These are phyloP conservation scores for Macroventuria anomochaeta DNA, from an alignment of 2,329 filamentous ascomycete species.

Conservation along the genomic window DNA sequence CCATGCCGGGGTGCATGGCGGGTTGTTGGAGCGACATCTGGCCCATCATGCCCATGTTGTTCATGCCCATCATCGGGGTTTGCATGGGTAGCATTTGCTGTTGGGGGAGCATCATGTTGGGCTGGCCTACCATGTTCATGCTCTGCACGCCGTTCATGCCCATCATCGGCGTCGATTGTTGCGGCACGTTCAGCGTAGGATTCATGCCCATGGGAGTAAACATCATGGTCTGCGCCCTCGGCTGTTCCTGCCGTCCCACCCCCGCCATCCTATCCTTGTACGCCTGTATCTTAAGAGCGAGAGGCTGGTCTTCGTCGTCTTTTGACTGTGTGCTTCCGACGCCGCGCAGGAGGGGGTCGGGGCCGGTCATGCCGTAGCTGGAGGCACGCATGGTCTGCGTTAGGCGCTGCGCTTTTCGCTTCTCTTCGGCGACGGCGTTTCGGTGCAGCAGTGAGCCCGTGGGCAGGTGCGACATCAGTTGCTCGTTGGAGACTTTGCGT, in stretches of 20 bases:
- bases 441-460: conserved; percentile 52
- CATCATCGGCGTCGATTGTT: conserved; percentile 5
- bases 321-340: conserved; percentile 21
- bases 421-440: conserved; percentile 47
- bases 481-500: conserved; percentile 47
- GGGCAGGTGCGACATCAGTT: conserved; percentile 43
- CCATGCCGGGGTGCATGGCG: conserved; percentile 10
- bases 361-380: conserved; percentile 30
- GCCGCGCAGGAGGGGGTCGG: conserved; percentile 39
- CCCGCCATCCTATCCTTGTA: conserved; percentile 46
- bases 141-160: too few species aligned
- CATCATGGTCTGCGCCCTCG: conserved; percentile 20
- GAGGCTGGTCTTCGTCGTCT: conserved; percentile 35
- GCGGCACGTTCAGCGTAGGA: too few species aligned
- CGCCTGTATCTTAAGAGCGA: conserved; percentile 45
- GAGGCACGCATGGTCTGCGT: conserved; percentile 43
- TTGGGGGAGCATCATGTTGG: not conserved
- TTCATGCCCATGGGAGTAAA: conserved; percentile 25
- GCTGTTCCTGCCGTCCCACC: conserved; percentile 13
- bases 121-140: conserved; percentile 23
- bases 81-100: conserved; percentile 16
- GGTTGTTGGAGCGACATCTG: not conserved
- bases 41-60: conserved; percentile 21
- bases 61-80: conserved; percentile 1
- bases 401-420: conserved; percentile 44